Evolutionary conservation across 2,329 filamentous ascomycete species (phyloP).

Genomic region (Biscogniauxia marginata): DNA sequence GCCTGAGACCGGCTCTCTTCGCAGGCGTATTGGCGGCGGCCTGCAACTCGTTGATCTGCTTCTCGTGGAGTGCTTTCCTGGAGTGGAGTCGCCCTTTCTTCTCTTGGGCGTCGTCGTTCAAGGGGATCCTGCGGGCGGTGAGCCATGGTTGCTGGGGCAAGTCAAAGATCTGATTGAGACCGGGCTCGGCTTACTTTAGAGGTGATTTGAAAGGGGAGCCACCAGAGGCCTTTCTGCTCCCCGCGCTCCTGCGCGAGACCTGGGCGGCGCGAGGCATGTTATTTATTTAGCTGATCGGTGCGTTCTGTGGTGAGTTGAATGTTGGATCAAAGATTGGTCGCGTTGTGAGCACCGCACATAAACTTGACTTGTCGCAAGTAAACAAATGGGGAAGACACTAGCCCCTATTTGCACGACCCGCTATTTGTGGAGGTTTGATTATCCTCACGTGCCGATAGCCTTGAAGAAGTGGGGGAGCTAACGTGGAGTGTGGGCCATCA

Average conservation of each 20-base stretch:
- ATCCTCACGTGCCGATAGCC: neutral
- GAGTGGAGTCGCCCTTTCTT: constrained; percentile 86
- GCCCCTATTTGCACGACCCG: neutral
- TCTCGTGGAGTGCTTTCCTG: constrained; percentile 83
- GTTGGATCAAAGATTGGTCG: neutral
- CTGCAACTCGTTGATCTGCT: constrained; percentile 89
- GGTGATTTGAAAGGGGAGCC: constrained; percentile 43
- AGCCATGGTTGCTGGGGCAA: constrained; percentile 11
- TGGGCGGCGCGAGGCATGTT: neutral
- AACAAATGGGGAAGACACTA: neutral
- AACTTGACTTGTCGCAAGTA: neutral
- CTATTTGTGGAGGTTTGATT: neutral
- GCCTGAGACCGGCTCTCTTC: constrained; percentile 60
- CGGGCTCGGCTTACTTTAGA: constrained; percentile 48
- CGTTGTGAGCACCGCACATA: neutral
- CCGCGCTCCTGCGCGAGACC: neutral
- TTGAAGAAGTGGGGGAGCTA: neutral
- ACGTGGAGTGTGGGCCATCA: too few species aligned
- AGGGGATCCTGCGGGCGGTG: constrained; percentile 66
- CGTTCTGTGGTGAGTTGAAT: neutral
- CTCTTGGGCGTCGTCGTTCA: constrained; percentile 93
- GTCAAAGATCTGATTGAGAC: constrained; percentile 7
- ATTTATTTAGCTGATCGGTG: neutral
- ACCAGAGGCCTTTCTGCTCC: neutral
- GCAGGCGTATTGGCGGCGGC: constrained; percentile 68